Conservation (phyloP, 805 yeast species). For the Kluyveromyces starmeri region DNA sequence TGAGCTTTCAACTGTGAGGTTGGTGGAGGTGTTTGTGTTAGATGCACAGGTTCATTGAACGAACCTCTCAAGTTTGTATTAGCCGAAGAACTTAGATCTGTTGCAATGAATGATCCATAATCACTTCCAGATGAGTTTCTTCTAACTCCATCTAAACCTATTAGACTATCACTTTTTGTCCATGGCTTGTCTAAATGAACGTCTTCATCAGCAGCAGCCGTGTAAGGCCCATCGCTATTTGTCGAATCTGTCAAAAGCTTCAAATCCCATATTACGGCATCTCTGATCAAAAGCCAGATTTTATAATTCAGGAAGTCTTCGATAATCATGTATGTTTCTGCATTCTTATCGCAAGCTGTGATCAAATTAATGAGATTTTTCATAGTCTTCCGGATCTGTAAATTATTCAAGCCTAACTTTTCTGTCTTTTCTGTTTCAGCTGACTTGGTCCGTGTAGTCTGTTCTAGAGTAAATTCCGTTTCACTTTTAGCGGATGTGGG, state of each 20-base stretch:
- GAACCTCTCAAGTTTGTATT: conserved; percentile 1
- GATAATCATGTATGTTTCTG: conserved; percentile 23
- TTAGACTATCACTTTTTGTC: conserved; percentile 2
- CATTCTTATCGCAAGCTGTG: conserved; percentile 26
- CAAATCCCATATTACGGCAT: conserved; percentile 28
- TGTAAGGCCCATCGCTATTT: neutral
- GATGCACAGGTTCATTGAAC: conserved; percentile 1
- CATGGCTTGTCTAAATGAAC: neutral
- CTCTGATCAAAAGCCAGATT: conserved; percentile 27
- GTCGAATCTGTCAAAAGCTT: conserved; percentile 8
- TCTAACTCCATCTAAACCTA: conserved; percentile 1
- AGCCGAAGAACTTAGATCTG: conserved; percentile 11
- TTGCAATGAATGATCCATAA: conserved; percentile 15
- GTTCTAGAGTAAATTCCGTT: conserved; percentile 3
- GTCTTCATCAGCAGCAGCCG: neutral
- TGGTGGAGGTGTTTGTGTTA: neutral
- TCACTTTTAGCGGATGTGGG: conserved; percentile 6
- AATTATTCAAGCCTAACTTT: neutral
- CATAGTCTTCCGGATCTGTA: conserved; percentile 9
- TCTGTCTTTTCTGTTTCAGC: neutral
- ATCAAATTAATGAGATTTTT: conserved; percentile 21
- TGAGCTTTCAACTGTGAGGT: conserved; percentile 3
- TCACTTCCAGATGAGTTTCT: conserved; percentile 11
- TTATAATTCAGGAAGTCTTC: conserved; percentile 26
- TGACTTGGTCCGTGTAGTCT: neutral